Conservation (phyloP, 2,329 filamentous ascomycete genomes). For the Hysterium pulicare region DNA sequence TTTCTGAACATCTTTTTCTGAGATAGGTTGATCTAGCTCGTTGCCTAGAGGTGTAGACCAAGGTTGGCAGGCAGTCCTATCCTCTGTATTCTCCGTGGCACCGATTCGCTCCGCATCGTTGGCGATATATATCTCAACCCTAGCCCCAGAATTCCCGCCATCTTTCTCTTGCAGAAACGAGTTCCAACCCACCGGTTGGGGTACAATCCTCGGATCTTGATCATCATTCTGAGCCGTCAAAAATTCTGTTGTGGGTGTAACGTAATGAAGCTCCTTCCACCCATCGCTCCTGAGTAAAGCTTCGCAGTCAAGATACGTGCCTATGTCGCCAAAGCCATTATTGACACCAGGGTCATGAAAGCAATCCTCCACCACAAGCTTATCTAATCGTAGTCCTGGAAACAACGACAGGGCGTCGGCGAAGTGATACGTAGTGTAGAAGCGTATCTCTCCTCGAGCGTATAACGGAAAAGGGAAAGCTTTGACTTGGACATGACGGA, state of each 20-base stretch:
- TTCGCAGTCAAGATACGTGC: constrained; percentile 35
- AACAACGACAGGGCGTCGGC: constrained; percentile 28
- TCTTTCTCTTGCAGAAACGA: constrained; percentile 28
- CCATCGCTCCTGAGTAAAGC: constrained; percentile 27
- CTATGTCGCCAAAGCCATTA: constrained; percentile 32
- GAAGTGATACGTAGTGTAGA: constrained; percentile 32
- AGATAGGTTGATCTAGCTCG: constrained; percentile 25
- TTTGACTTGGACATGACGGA: constrained; percentile 30
- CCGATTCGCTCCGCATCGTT: constrained; percentile 13
- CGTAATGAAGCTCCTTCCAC: constrained; percentile 32
- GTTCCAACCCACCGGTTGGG: constrained; percentile 31
- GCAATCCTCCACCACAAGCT: constrained; percentile 30
- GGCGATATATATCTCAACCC: constrained; percentile 32
- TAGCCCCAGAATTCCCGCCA: constrained; percentile 25
- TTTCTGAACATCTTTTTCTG: constrained; percentile 30
- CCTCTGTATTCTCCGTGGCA: constrained; percentile 7
- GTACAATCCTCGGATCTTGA: constrained; percentile 16
- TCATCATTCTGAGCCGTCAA: constrained; percentile 24
- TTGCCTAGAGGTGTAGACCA: constrained; percentile 31
- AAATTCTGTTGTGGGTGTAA: constrained; percentile 34
- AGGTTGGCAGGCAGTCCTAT: constrained; percentile 9
- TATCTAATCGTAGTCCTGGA: constrained; percentile 30
- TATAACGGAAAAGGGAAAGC: constrained; percentile 34
- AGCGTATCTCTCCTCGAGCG: constrained; percentile 17
- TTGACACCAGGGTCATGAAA: constrained; percentile 34